Base-by-base conservation (phyloP, 2,329 filamentous ascomycete species). In the Penicillium hesseltinei region DNA sequence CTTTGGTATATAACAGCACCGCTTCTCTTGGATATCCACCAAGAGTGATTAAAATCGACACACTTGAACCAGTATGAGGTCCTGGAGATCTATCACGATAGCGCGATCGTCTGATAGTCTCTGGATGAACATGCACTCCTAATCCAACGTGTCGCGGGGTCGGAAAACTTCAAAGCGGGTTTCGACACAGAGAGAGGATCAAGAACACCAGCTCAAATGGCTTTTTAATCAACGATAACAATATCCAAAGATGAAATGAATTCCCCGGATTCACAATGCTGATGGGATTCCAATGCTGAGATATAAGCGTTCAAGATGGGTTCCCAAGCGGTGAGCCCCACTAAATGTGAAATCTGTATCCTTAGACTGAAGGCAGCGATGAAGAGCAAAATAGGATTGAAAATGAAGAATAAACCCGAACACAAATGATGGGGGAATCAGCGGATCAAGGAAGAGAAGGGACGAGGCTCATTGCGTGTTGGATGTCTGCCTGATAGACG, bases 401-500 rank as follows among this genome's bases (percentile, higher is more conserved):
- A 59, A 59, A 61, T 57, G 58, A 59, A 61, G 50, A 53, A 59
- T 54, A 58, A 59, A 51, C 45, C 29, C 31, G 53, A 47, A 45
- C 36, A 29, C 19, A 46, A 13, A 47, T 10, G 44, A 46, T 46
- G 48, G 51, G 58, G 38, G 45, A 58, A 33, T 38, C 42, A 57
- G 60, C 53, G 42, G 49, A 57, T 55, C 54, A 59, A 58, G 56
- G 62, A 62, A 61, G 64, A 62, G 59, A 65, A 69, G 60, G 15
- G 52, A 62, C 62, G 19, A 21, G 19, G 19, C 19, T 60, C 49
- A 59, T 54, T 63, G 58, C 69, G 63, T 61, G 57, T 64, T 67
- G 56, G 66, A 69, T 72, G 71, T 74, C 73, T 75, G 73, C 73
- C 73, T 75, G 69, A 73, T 73, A 67, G 71, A 66, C 69, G 65